Base-by-base conservation (phyloP, 495 filamentous ascomycete genomes). In the Daldinia bambusicola region DNA sequence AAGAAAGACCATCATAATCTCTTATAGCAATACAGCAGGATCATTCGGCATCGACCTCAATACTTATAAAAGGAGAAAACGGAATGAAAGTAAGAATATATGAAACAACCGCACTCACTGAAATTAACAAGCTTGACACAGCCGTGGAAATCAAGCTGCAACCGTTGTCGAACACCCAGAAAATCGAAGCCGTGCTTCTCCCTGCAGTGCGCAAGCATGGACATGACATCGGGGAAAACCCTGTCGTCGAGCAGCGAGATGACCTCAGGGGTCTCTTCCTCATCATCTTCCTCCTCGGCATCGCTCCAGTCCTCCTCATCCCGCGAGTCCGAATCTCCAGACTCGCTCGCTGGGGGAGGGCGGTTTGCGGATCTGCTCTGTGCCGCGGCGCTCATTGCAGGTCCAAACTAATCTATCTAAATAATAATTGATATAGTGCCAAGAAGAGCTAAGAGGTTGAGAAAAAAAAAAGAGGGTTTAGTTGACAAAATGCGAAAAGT, bases 51-150 rank as follows among this genome's bases (percentile, higher is more conserved):
- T 26, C 26, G 26, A 26, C 26, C 26, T 26, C 26, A 26, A 26
- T 26, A 3, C 26, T 6, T 8, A 32, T 13, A 31, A 16, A 9
- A 57, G 20, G 9, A 31, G 16, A 55, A 38, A 16, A 10, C 34
- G 8, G 16, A 45, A 14, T 31, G 38, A 60, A 9, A 32, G 6
- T 1, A 51, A 26, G 26, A 1, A 41, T 20, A 40, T 50, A 20
- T 34, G 57, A 16, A 41, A 2, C 4, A 66, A 64, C 34, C 22
- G 12, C n/a, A 77, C 82, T 63, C 59, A 84, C 83, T 86, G 67
- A 90, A 95, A 78, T 97, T 98, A 71, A 97, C 88, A 12, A 97
- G 81, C 78, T 93, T 96, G 65, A 97, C 89, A 56, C 84, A 90
- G 7, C 85, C 91, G 66, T 95, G 87, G 74, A 97, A 97, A 67